Evolutionary conservation across 208 protist species (phyloP), one percentile per base, ranked within the genome.

Genomic region (Crithidia bombi): DNA sequence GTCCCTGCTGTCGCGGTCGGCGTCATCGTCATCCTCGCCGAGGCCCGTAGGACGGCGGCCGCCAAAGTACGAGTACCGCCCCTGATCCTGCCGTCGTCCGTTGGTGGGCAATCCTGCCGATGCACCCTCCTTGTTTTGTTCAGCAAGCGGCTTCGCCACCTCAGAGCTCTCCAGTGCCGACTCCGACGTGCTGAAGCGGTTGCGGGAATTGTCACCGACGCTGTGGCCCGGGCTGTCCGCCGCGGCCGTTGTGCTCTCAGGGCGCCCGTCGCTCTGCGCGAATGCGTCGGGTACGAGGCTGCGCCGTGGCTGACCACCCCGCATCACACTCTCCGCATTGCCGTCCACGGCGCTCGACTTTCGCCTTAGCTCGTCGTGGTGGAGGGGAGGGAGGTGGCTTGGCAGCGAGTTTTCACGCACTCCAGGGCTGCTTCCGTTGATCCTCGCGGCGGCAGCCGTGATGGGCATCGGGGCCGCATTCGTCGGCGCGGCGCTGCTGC

Each of bases 31-130:
- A 14, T 63, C 64, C 15, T 49, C 65, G 4, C 46, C 44, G 12
- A 35, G 12, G 17, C 26, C 33, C 9, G 39, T 41, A 19, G 39
- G 23, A n/a, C 26, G 39, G 14, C n/a, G 23, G 23, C n/a, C 47
- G 17, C 19, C 44, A 41, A 50, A 50, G 62, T 56, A 64, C 9
- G 50, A 63, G 61, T 69, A 63, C 26, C 26, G 46, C 0, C 46
- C 17, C 46, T 56, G 61, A 26, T 46, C 47, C 5, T 35, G 46
- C 3, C 23, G 5, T 3, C 47, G 46, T 5, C 10, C 1, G 21
- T 54, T 51, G 9, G 2, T 19, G 10, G 12, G 23, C 7, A 33
- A 28, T 11, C 5, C 7, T 11, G 12, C 15, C 1, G 28, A 12
- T 3, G 10, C 38, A 30, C 7, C 7, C 33, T 25, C 47, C 17